These are phyloP conservation scores for Russula lepida DNA, from an alignment of 768 basidiomycete genomes.

Conservation along the genomic window DNA sequence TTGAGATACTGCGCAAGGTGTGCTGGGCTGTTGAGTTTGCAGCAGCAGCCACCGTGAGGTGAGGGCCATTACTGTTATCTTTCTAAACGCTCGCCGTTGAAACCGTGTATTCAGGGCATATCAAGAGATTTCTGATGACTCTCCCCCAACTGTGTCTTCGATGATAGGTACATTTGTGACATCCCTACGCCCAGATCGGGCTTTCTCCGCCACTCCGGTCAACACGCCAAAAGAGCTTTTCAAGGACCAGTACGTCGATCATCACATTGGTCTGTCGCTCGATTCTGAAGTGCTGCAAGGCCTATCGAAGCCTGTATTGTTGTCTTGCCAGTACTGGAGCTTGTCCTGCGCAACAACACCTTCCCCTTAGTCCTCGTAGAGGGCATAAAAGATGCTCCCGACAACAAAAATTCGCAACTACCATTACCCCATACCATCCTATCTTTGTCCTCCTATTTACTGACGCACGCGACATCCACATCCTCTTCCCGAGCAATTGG, in stretches of 20 bases:
- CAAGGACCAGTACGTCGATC: constrained; percentile 41
- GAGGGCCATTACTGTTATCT: constrained; percentile 22
- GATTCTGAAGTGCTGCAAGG: constrained; percentile 28
- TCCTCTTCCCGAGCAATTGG: constrained; percentile 49
- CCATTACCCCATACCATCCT: constrained; percentile 42
- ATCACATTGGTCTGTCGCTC: not conserved
- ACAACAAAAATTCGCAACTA: constrained; percentile 25
- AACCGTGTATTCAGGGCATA: constrained; percentile 38
- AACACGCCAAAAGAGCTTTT: constrained; percentile 47
- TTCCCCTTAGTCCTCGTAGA: constrained; percentile 44
- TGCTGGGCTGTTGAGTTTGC: constrained; percentile 50
- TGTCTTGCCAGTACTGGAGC: constrained; percentile 55
- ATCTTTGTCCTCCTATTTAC: constrained; percentile 54
- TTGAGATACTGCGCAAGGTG: constrained; percentile 46
- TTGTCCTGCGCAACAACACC: constrained; percentile 40
- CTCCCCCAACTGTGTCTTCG: constrained; percentile 40
- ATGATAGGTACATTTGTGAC: constrained; percentile 45
- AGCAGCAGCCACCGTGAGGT: constrained; percentile 46
- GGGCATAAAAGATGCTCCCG: constrained; percentile 25
- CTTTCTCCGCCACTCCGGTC: constrained; percentile 37
- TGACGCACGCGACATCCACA: constrained; percentile 58
- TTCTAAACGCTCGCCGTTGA: not conserved
- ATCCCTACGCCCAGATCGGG: constrained; percentile 47
- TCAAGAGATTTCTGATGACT: constrained; percentile 46
- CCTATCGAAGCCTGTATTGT: constrained; percentile 54